phyloP scores from a whole-genome alignment of 2,329 filamentous ascomycete species.

The Neurospora sp. region DNA sequence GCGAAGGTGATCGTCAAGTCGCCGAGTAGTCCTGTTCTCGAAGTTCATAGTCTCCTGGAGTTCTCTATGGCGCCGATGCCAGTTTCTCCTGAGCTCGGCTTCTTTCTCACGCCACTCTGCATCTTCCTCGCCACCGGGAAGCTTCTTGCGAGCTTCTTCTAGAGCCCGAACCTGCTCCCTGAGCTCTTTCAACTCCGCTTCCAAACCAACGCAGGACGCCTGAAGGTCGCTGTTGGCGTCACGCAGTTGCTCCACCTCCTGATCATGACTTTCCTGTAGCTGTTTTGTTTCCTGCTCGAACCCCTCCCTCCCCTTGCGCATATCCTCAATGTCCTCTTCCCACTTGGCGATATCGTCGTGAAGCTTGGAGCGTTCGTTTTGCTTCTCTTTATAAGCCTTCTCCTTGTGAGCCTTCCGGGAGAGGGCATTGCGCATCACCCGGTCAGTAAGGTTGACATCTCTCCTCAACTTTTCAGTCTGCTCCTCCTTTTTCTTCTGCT shows the following conservation, averaged over 20 bases:
- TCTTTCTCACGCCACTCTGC: conserved; percentile 45
- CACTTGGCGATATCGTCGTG: conserved; percentile 62
- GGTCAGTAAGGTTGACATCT: conserved; percentile 69
- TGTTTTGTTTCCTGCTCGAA: conserved; percentile 45
- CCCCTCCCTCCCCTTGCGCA: conserved; percentile 44
- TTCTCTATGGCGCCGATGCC: conserved; percentile 43
- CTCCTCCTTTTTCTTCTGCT: conserved; percentile 83
- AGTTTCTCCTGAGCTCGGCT: conserved; percentile 42
- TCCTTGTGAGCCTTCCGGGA: conserved; percentile 73
- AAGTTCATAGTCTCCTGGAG: conserved; percentile 40
- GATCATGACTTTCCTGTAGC: conserved; percentile 41
- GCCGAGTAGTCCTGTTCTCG: conserved; percentile 37
- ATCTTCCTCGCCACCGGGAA: conserved; percentile 51
- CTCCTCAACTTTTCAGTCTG: conserved; percentile 76
- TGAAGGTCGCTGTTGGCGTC: conserved; percentile 51
- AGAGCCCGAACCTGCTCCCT: conserved; percentile 62
- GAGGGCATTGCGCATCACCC: conserved; percentile 71
- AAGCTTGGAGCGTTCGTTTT: conserved; percentile 57
- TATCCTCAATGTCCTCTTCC: conserved; percentile 51
- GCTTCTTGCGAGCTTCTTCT: conserved; percentile 58
- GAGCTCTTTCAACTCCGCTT: conserved; percentile 64
- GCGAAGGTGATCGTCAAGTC: conserved; percentile 38
- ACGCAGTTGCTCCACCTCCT: conserved; percentile 41
- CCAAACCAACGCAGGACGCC: conserved; percentile 53
- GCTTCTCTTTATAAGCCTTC: conserved; percentile 57